Evolutionary conservation across 805 yeast species (phyloP), one percentile per base, ranked within the genome.

Genomic region (Kazachstania viticola): DNA sequence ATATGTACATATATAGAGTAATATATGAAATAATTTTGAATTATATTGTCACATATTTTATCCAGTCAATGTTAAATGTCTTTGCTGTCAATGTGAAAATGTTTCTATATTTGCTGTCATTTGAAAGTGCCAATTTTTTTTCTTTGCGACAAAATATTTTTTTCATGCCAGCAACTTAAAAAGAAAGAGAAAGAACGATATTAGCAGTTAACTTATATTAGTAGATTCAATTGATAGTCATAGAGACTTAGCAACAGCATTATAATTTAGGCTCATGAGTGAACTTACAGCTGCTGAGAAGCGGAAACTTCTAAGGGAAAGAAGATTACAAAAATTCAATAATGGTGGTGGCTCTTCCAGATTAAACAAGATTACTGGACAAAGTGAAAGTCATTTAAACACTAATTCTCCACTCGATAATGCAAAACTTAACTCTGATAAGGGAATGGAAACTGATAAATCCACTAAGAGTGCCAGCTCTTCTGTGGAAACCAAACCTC

Each of bases 291-390:
- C 71, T 6, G 75, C 73, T 25, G 82, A 75, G 41, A 73, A 68
- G 54, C 69, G 74, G 45, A 61, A 61, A 33, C 43, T 74, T 15
- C 52, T 76, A 28, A 63, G 81, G 36, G 81, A 77, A 46, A 65
- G 79, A 48, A 65, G 84, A 47, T 75, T 71, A 27, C 75, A 79
- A 39, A 75, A 74, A 48, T 64, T 76, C 61, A 56, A 61, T 31
- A 62, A 65, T 39, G 76, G 77, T 4, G 67, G 67, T 28, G 78
- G 75, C 14, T 46, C 70, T 3, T 61, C 61, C 14, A 58, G 84
- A 38, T 52, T 77, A 44, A 71, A 67, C 39, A 65, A 63, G 34
- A 67, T 67, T 34, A 56, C 68, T 2, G 69, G 68, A 2, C 48
- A 56, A 14, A 51, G 54, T 17, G 55, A 54, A 28, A 58, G 67